Conservation (phyloP, 2,329 filamentous ascomycete genomes). For the Pseudocercospora fuligena region DNA sequence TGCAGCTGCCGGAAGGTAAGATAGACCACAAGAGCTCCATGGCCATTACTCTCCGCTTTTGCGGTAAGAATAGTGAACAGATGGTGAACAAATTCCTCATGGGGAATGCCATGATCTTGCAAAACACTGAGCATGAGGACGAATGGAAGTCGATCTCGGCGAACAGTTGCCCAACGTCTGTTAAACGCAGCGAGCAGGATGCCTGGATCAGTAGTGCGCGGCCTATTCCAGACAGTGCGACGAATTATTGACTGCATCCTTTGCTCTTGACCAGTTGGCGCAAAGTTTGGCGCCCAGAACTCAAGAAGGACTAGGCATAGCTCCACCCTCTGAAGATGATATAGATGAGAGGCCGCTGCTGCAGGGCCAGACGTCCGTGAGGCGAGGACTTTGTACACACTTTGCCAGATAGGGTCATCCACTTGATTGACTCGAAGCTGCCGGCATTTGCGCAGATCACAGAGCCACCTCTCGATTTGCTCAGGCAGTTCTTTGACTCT, state of each 20-base stretch:
- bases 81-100: background rate
- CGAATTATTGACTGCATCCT: background rate
- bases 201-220: no score
- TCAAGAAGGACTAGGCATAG: conserved; percentile 16
- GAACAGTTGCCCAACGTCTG: background rate
- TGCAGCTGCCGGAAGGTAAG: conserved; percentile 13
- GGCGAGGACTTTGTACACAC: conserved; percentile 16
- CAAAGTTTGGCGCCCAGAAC: conserved; percentile 15
- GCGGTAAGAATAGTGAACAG: conserved; percentile 11
- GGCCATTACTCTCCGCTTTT: background rate
- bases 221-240: background rate
- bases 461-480: conserved; percentile 11
- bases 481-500: conserved; percentile 10
- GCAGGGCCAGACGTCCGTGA: conserved; percentile 12
- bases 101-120: conserved; percentile 11
- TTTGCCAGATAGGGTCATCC: conserved; percentile 7
- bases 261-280: background rate
- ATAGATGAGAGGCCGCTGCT: conserved; percentile 12
- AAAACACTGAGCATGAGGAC: conserved; percentile 16
- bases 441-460: conserved; percentile 8
- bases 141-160: background rate
- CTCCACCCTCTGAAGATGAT: background rate
- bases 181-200: background rate
- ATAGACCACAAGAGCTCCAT: conserved; percentile 6
- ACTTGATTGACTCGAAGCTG: background rate